phyloP scores from a whole-genome alignment of 176 grass and related monocot genomes.

The barley (Hordeum vulgare) region MorexV3_pseudomolecules_assembly NC_058519.1:511825525-511826024 shows the following conservation, averaged over 20 bases:
- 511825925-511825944: too few relatives aligned
- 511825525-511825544: slow-evolving; percentile 65
- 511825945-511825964: not conserved
- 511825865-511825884: not conserved
- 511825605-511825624: slow-evolving; percentile 38
- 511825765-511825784: too few relatives aligned
- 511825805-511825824: not conserved
- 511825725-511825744: not conserved
- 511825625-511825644: slow-evolving; percentile 37
- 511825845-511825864: not conserved
- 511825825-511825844: not conserved
- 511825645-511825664: slow-evolving; percentile 66
- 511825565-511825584: slow-evolving; percentile 22
- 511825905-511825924: not conserved
- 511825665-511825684: slow-evolving; percentile 50
- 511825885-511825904: not conserved
- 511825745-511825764: not conserved
- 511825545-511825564: slow-evolving; percentile 79
- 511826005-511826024: not conserved
- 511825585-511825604: slow-evolving; percentile 34
- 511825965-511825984: not conserved
- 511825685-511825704: not conserved
- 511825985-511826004: not conserved
- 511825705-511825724: not conserved
- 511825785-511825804: too few relatives aligned